These are phyloP conservation scores for Rhodomyrtus tomentosa DNA, from an alignment of 345 rosid genomes.

Conservation along the genomic window DNA sequence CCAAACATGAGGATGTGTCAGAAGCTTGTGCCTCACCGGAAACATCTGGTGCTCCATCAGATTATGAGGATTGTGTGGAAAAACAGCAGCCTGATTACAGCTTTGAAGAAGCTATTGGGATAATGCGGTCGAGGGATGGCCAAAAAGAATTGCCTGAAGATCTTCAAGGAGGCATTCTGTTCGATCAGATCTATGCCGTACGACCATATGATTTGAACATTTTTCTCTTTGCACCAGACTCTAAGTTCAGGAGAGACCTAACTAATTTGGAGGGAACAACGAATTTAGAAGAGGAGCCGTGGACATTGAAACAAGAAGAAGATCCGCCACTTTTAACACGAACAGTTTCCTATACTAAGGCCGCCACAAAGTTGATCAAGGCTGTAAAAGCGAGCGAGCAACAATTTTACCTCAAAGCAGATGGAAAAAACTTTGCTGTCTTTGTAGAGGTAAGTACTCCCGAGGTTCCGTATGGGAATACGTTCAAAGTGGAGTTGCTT, in stretches of 20 bases:
- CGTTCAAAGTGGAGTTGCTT: conserved; percentile 58
- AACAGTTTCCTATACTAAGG: conserved; percentile 43
- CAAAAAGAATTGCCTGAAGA: conserved; percentile 55
- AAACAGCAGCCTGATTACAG: conserved; percentile 21
- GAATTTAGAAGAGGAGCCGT: conserved; percentile 60
- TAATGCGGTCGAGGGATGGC: conserved; percentile 33
- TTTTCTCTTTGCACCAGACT: conserved; percentile 62
- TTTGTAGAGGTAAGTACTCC: conserved; percentile 54
- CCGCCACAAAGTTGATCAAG: conserved; percentile 72
- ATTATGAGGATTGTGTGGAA: conserved; percentile 53
- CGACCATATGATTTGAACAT: conserved; percentile 37
- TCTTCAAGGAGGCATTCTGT: conserved; percentile 59
- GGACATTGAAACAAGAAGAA: conserved; percentile 49
- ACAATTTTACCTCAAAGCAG: conserved; percentile 58
- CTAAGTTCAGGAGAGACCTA: conserved; percentile 55
- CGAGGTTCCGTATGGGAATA: conserved; percentile 70
- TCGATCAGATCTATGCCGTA: conserved; percentile 41
- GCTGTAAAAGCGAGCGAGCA: conserved; percentile 69
- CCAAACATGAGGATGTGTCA: conserved; percentile 37
- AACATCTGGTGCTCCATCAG: conserved; percentile 33
- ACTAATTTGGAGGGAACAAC: conserved; percentile 56
- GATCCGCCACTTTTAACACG: conserved; percentile 30
- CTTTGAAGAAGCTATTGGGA: conserved; percentile 57
- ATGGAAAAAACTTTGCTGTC: conserved; percentile 42
- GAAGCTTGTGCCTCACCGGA: conserved; percentile 31